Conservation (phyloP, 1,284 basidiomycete genomes). For the Naganishia sp. region DNA sequence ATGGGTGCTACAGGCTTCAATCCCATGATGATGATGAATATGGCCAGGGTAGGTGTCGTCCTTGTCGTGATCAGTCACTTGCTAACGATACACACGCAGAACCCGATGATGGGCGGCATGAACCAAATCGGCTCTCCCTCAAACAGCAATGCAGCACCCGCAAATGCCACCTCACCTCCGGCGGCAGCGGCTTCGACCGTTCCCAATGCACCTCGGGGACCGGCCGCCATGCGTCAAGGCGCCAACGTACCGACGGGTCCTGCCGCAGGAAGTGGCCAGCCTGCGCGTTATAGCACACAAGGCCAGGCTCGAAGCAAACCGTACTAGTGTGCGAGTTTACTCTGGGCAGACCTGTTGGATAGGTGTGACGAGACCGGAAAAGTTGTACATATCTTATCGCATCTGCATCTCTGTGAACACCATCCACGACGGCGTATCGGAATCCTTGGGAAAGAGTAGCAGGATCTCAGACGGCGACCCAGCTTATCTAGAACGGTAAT, state of each 20-base stretch:
- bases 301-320: conserved; percentile 50
- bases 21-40: conserved; percentile 35
- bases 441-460: background rate
- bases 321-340: conserved; percentile 38
- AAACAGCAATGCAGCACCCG: background rate
- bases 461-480: background rate
- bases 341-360: too few relatives aligned
- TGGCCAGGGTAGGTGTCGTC: conserved; percentile 16
- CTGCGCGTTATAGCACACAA: conserved; percentile 62
- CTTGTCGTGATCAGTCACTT: background rate
- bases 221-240: conserved; percentile 54
- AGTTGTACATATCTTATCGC: conserved; percentile 9
- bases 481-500: background rate
- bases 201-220: conserved; percentile 53
- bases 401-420: background rate
- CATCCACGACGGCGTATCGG: too few relatives aligned
- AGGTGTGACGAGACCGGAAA: background rate
- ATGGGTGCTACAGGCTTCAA: conserved; percentile 31
- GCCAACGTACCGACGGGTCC: conserved; percentile 58
- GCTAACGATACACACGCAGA: conserved; percentile 1
- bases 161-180: background rate
- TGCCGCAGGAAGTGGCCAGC: conserved; percentile 57
- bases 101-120: conserved; percentile 10
- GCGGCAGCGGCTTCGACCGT: background rate
- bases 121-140: conserved; percentile 1